A percentile compares a stretch with the other conserved stretches of the same genome.
phyloP scores from a whole-genome alignment of 2,329 filamentous ascomycete genomes.

The Fusarium tupiense region DNA sequence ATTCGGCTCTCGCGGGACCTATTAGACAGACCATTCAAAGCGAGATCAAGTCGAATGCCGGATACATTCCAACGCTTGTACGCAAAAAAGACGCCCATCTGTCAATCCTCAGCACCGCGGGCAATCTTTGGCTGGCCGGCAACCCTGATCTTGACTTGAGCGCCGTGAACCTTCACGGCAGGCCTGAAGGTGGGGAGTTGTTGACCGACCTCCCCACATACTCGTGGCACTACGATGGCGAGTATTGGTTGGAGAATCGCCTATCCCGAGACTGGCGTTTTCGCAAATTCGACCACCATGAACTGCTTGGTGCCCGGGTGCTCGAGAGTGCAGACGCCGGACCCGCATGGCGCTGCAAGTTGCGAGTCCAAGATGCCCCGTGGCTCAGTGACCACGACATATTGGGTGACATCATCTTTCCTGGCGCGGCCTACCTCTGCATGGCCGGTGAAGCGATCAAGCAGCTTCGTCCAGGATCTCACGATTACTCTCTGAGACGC shows the following conservation, averaged over 20 bases:
- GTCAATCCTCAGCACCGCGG: slow-evolving; percentile 3
- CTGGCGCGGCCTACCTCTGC: slow-evolving; percentile 4
- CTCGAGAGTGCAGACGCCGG: slow-evolving; percentile 3
- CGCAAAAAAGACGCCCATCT: neutral
- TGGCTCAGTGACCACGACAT: slow-evolving; percentile 8
- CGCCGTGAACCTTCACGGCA: neutral
- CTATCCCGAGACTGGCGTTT: slow-evolving; percentile 5
- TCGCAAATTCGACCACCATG: slow-evolving; percentile 9
- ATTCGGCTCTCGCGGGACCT: slow-evolving; percentile 4
- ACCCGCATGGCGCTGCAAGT: slow-evolving; percentile 5
- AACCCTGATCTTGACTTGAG: slow-evolving; percentile 1
- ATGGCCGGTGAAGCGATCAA: slow-evolving; percentile 2
- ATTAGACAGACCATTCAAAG: slow-evolving; percentile 6
- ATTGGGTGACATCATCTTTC: slow-evolving; percentile 8
- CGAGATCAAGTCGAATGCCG: neutral
- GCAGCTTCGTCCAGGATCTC: neutral
- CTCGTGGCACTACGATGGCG: slow-evolving; percentile 3
- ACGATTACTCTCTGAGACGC: slow-evolving; percentile 3
- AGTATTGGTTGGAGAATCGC: slow-evolving; percentile 5
- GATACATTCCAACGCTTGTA: neutral
- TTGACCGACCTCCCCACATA: slow-evolving; percentile 3
- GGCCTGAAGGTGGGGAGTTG: neutral
- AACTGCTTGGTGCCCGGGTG: slow-evolving; percentile 4
- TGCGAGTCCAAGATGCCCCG: slow-evolving; percentile 3
- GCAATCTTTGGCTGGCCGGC: slow-evolving; percentile 6